Percentiles rank a stretch among this genome's conserved stretches.
Evolutionary conservation across 805 yeast genomes (phyloP).

Genomic region (Wickerhamiella cacticola): DNA sequence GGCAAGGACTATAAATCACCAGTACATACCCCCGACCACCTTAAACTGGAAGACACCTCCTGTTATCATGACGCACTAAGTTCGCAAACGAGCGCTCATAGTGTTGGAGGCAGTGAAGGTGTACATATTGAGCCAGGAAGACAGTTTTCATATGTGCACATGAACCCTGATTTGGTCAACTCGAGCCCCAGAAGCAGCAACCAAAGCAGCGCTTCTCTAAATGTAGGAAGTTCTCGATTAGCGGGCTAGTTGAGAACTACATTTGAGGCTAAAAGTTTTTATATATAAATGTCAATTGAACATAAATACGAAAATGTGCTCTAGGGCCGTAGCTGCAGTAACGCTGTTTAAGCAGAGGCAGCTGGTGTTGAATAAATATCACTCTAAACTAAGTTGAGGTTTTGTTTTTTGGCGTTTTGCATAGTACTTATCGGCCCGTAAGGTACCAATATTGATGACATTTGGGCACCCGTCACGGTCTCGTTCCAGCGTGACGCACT

Average conservation of each 20-base stretch:
- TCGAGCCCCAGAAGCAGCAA: slow-evolving; percentile 9
- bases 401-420: neutral
- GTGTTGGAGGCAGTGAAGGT: neutral
- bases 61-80: neutral
- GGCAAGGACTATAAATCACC: neutral
- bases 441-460: slow-evolving; percentile 68
- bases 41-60: neutral
- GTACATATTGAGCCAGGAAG: slow-evolving; percentile 3
- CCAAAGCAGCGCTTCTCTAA: neutral
- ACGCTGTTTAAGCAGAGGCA: no score
- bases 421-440: neutral
- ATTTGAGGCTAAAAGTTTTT: neutral
- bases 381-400: no score
- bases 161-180: slow-evolving; percentile 9
- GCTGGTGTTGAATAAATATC: no score
- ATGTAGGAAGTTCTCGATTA: neutral
- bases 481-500: slow-evolving; percentile 67
- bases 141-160: slow-evolving; percentile 6
- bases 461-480: slow-evolving; percentile 91
- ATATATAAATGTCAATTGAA: neutral
- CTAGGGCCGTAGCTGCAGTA: no score
- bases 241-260: neutral
- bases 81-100: neutral
- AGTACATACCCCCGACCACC: slow-evolving; percentile 1
- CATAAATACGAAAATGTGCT: no score